phyloP scores from a whole-genome alignment of 148 eudicot species.

The Rhododendron molle region DNA sequence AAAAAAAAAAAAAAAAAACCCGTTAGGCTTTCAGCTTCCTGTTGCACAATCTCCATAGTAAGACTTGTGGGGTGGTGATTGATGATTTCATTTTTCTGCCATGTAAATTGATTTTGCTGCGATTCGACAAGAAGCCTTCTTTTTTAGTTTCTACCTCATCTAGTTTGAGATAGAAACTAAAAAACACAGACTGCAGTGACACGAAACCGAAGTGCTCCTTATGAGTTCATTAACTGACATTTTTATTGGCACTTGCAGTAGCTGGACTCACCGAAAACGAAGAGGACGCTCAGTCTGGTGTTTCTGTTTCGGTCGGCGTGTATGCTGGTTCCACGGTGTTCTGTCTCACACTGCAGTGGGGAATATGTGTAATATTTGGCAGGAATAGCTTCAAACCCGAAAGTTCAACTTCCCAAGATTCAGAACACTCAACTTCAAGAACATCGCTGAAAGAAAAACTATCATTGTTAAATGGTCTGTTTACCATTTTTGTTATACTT shows the following conservation, averaged over 20 bases:
- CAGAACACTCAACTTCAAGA: conserved; percentile 10
- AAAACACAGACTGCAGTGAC: too few relatives aligned
- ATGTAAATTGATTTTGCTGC: background rate
- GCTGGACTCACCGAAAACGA: conserved; percentile 12
- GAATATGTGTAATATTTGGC: conserved; percentile 29
- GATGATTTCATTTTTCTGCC: background rate
- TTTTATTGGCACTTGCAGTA: conserved; percentile 15
- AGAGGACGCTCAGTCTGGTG: conserved; percentile 17
- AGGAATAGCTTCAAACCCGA: background rate
- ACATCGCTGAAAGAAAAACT: conserved; percentile 1
- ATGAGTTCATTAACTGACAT: background rate
- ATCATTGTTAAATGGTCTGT: conserved; percentile 15
- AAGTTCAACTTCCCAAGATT: background rate
- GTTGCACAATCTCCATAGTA: background rate
- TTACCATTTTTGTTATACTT: background rate
- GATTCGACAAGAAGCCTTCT: background rate
- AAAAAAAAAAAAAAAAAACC: too few relatives aligned
- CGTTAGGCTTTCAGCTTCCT: background rate
- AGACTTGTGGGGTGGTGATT: background rate
- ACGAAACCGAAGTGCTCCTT: background rate
- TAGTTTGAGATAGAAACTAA: background rate
- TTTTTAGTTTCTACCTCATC: background rate
- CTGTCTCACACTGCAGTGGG: conserved; percentile 33
- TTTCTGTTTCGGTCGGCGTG: conserved; percentile 19
- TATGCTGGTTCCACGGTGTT: conserved; percentile 29